Evolutionary conservation across 345 rosid species (phyloP).

Genomic region (Geranium rotundifolium): DNA sequence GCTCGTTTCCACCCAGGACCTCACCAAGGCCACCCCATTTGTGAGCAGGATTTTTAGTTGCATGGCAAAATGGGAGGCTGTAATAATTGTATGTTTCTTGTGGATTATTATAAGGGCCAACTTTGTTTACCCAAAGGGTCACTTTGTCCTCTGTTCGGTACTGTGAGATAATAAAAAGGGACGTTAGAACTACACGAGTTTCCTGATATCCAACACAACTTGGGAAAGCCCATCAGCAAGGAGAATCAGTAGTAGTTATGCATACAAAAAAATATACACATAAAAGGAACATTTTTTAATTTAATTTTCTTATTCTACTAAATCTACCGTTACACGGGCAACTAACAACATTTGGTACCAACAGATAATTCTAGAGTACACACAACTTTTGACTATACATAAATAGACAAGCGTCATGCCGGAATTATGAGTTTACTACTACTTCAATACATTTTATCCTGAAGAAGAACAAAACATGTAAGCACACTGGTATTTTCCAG

Average conservation of each 20-base stretch:
- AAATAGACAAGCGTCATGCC: background rate
- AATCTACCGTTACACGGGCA: background rate
- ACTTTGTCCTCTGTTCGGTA: constrained; percentile 70
- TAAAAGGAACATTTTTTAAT: background rate
- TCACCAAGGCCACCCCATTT: constrained; percentile 99
- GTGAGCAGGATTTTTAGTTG: constrained; percentile 51
- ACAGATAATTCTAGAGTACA: background rate
- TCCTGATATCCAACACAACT: background rate
- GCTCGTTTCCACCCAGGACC: constrained; percentile 99
- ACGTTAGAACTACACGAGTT: background rate
- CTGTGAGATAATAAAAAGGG: constrained; percentile 33
- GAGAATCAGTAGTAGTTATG: background rate
- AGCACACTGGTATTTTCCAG: background rate
- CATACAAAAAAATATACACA: background rate
- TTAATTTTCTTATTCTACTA: background rate
- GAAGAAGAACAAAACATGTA: background rate
- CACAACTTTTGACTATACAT: background rate
- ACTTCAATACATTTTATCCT: background rate
- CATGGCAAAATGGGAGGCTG: constrained; percentile 93
- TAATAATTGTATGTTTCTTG: constrained; percentile 98
- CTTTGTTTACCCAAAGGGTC: constrained; percentile 96
- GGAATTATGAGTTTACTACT: background rate
- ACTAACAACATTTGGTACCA: too few species aligned
- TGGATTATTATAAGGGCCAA: constrained; percentile 98
- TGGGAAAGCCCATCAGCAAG: background rate